Conservation (phyloP, 176 grass and related monocot species). For the Eremochloa ophiuroides region DNA sequence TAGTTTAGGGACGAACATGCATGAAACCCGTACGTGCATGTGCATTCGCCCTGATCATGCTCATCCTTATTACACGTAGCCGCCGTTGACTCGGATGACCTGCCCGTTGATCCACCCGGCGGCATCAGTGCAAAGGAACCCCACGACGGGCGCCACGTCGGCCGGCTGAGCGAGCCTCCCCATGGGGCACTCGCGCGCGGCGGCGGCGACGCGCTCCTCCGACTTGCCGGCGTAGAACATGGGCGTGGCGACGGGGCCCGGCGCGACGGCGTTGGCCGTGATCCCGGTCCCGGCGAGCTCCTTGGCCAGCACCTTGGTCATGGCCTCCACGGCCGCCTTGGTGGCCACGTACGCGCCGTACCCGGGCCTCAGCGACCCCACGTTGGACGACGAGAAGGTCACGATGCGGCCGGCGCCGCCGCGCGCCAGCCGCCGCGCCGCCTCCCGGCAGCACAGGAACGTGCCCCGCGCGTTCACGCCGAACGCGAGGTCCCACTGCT, state of each 20-base stretch:
- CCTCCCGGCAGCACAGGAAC: slow-evolving; percentile 54
- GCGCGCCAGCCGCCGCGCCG: slow-evolving; percentile 24
- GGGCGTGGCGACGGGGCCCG: slow-evolving; percentile 42
- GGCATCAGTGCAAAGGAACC: slow-evolving; percentile 42
- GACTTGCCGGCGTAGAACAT: slow-evolving; percentile 57
- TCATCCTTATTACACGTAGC: too few relatives aligned
- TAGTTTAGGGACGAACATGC: too few relatives aligned
- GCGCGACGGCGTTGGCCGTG: slow-evolving; percentile 62
- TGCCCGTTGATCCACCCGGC: slow-evolving; percentile 61
- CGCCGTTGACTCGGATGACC: slow-evolving; percentile 60
- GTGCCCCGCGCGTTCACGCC: slow-evolving; percentile 39
- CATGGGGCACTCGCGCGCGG: slow-evolving; percentile 24
- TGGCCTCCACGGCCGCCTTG: slow-evolving; percentile 55
- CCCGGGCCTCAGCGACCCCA: slow-evolving; percentile 35
- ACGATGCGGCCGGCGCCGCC: slow-evolving; percentile 41
- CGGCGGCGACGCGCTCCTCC: slow-evolving; percentile 35
- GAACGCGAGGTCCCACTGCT: slow-evolving; percentile 43
- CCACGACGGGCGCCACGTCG: slow-evolving; percentile 63
- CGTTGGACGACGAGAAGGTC: slow-evolving; percentile 44
- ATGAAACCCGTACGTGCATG: too few relatives aligned
- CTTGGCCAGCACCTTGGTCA: slow-evolving; percentile 61
- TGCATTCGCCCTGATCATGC: too few relatives aligned
- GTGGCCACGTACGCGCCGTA: slow-evolving; percentile 53
- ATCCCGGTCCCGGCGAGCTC: slow-evolving; percentile 50
- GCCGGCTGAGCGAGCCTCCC: slow-evolving; percentile 43